Conservation (phyloP, 2,329 filamentous ascomycete genomes). For the Monilinia fructicola region DNA sequence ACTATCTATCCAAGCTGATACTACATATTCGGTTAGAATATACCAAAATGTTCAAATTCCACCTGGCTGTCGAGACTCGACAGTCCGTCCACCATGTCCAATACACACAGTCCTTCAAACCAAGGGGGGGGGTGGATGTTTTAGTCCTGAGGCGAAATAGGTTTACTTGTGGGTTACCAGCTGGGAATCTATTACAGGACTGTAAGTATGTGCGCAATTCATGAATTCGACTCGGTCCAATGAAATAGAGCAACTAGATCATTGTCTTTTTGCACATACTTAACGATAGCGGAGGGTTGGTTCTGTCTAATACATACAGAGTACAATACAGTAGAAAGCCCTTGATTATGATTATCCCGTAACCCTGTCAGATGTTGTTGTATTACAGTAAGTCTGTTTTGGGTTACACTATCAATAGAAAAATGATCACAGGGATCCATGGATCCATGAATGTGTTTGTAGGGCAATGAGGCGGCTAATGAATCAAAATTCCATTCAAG, state of each 20-base stretch:
- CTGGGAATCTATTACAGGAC: background rate
- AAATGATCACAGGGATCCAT: conserved; percentile 1
- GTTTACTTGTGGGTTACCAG: conserved; percentile 1
- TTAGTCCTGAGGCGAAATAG: background rate
- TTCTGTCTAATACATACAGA: conserved; percentile 11
- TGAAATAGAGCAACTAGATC: background rate
- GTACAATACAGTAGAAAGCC: background rate
- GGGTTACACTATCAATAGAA: background rate
- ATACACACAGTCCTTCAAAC: background rate
- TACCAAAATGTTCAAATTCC: background rate
- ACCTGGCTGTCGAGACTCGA: background rate
- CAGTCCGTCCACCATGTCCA: too few relatives aligned
- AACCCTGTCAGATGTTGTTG: background rate
- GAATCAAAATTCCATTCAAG: background rate
- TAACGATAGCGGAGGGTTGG: background rate
- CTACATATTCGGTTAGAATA: background rate
- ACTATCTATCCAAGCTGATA: background rate
- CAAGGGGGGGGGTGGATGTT: background rate
- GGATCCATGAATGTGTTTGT: too few relatives aligned
- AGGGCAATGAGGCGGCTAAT: background rate
- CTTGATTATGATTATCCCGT: conserved; percentile 11
- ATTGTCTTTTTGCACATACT: background rate
- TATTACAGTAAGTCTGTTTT: conserved; percentile 3
- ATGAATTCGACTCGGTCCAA: background rate
- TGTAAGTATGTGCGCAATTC: conserved; percentile 3